Conservation (phyloP, 345 rosid species). For the Aquilaria malaccensis region DNA sequence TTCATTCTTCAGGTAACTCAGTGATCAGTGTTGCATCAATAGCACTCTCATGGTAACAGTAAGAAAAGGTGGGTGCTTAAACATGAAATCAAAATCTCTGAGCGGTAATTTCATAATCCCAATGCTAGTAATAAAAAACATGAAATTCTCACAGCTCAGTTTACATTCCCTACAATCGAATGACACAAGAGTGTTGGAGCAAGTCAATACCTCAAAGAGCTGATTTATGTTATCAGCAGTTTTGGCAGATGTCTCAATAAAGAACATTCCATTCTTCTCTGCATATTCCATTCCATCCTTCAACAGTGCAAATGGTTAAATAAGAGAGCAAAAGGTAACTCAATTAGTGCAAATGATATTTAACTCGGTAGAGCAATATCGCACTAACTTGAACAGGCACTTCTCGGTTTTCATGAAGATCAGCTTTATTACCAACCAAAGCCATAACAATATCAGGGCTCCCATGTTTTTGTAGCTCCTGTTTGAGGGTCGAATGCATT, state of each 20-base stretch:
- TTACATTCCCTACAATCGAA: constrained; percentile 1
- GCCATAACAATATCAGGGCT: constrained; percentile 94
- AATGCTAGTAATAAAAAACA: neutral
- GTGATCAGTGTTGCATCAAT: too few relatives aligned
- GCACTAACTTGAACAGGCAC: constrained; percentile 61
- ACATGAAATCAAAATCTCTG: too few relatives aligned
- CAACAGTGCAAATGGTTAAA: constrained; percentile 10
- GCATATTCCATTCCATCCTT: constrained; percentile 92
- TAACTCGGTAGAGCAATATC: neutral
- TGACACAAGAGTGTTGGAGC: neutral
- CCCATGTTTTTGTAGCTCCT: constrained; percentile 98
- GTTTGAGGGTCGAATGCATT: constrained; percentile 18
- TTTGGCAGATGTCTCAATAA: constrained; percentile 95
- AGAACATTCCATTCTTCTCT: constrained; percentile 97
- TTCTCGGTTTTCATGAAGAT: constrained; percentile 81
- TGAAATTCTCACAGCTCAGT: neutral
- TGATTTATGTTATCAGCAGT: constrained; percentile 94
- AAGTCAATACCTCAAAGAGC: constrained; percentile 64
- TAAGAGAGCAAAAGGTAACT: constrained; percentile 6
- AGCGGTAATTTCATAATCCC: too few relatives aligned
- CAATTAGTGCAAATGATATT: neutral
- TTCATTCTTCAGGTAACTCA: too few relatives aligned
- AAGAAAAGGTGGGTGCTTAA: too few relatives aligned
- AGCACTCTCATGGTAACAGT: too few relatives aligned
- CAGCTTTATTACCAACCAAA: constrained; percentile 97